Percentiles rank a stretch among this genome's conserved stretches.
phyloP scores from a whole-genome alignment of 352 stramenopile genomes.

The Phytopythium cucurbitacearum region DNA sequence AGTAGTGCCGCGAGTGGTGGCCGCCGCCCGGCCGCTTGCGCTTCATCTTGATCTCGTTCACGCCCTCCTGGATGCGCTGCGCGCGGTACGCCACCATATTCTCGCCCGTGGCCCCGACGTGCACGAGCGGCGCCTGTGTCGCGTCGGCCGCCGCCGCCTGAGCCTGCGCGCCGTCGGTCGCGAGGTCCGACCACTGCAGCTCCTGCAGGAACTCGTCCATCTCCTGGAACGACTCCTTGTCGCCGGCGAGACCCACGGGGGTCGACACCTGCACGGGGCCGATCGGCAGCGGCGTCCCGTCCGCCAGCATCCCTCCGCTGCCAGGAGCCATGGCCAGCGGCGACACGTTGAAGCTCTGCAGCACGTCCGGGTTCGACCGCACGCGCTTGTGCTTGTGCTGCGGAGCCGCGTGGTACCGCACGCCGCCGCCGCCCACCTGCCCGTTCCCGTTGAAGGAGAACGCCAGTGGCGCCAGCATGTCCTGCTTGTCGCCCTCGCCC shows the following conservation, averaged over 20 bases:
- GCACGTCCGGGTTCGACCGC: constrained; percentile 51
- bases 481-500: constrained; percentile 27
- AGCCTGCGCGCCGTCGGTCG: constrained; percentile 10
- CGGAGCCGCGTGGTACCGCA: constrained; percentile 32
- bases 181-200: constrained; percentile 36
- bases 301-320: constrained; percentile 7
- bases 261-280: constrained; percentile 23
- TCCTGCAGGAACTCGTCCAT: constrained; percentile 54
- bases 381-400: constrained; percentile 64
- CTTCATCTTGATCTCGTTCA: constrained; percentile 80
- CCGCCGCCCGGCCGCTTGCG: constrained; percentile 48
- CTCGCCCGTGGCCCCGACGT: constrained; percentile 8
- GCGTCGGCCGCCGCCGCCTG: constrained; percentile 9
- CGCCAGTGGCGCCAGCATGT: constrained; percentile 34
- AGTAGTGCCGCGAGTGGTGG: constrained; percentile 61
- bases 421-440: constrained; percentile 1
- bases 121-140: constrained; percentile 3
- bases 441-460: constrained; percentile 27
- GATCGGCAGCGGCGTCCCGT: constrained; percentile 15
- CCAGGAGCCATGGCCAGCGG: background rate
- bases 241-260: constrained; percentile 16
- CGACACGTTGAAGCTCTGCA: constrained; percentile 25
- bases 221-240: constrained; percentile 28
- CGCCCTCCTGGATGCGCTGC: constrained; percentile 58
- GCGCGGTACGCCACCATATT: constrained; percentile 39